These are phyloP conservation scores for Schizopora paradoxa DNA, from an alignment of 1,284 basidiomycete species.

Conservation along the genomic window DNA sequence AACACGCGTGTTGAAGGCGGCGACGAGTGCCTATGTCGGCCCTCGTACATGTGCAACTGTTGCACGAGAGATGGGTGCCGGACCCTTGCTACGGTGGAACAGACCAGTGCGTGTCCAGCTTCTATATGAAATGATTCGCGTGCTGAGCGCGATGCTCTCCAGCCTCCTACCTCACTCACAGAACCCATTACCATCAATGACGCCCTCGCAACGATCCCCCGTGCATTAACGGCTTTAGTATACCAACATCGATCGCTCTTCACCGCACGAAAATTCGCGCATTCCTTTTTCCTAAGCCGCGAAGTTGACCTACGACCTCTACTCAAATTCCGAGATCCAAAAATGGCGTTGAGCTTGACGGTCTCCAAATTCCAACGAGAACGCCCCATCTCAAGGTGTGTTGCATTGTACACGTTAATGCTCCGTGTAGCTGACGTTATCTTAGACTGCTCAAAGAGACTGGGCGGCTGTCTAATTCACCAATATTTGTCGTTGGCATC, in stretches of 20 bases:
- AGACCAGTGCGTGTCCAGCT: conserved; percentile 46
- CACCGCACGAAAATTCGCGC: conserved; percentile 77
- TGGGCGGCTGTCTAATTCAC: conserved; percentile 82
- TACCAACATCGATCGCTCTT: conserved; percentile 75
- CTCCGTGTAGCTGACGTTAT: background rate
- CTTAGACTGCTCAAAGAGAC: conserved; percentile 82
- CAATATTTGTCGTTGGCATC: conserved; percentile 91
- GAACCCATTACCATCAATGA: conserved; percentile 42
- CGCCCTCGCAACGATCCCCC: conserved; percentile 71
- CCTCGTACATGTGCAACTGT: conserved; percentile 78
- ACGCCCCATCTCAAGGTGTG: conserved; percentile 68
- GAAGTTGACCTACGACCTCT: conserved; percentile 76
- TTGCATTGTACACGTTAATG: conserved; percentile 7
- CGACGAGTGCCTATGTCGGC: conserved; percentile 88
- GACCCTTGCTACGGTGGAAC: conserved; percentile 65
- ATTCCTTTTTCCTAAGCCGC: conserved; percentile 81
- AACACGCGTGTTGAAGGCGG: conserved; percentile 84
- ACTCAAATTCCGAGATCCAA: conserved; percentile 88
- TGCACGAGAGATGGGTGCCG: conserved; percentile 76
- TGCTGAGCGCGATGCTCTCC: conserved; percentile 42
- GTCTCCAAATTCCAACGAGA: conserved; percentile 75
- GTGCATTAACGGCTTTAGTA: conserved; percentile 72
- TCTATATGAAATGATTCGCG: conserved; percentile 7
- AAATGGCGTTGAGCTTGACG: conserved; percentile 73
- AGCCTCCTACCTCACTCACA: conserved; percentile 49